These are phyloP conservation scores for Nematodospora valgi DNA, from an alignment of 805 yeast species.

Conservation along the genomic window DNA sequence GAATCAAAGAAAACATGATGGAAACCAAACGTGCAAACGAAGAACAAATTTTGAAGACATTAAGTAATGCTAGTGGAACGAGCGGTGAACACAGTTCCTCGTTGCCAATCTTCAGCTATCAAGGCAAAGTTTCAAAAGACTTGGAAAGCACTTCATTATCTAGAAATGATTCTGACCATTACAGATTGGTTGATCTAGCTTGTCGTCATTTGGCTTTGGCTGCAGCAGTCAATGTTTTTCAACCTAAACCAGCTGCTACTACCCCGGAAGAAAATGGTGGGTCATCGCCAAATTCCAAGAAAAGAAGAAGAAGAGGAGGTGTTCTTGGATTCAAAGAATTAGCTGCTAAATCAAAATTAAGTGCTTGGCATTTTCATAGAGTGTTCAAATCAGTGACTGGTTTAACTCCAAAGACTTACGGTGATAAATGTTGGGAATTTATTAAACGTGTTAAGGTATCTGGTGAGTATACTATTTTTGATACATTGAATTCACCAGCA, in stretches of 20 bases:
- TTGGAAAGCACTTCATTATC: constrained; percentile 27
- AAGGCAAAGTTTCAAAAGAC: constrained; percentile 23
- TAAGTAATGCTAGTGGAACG: constrained; percentile 10
- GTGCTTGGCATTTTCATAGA: constrained; percentile 93
- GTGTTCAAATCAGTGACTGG: constrained; percentile 86
- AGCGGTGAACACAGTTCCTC: constrained; percentile 19
- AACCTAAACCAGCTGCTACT: constrained; percentile 18
- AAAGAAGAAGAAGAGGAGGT: constrained; percentile 68
- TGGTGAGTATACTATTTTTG: constrained; percentile 12
- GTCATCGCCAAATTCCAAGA: constrained; percentile 14
- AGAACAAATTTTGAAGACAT: constrained; percentile 21
- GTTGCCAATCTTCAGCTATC: constrained; percentile 25
- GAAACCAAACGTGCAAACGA: constrained; percentile 22
- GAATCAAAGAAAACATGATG: constrained; percentile 35
- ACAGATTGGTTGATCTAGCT: constrained; percentile 68
- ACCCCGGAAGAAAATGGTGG: constrained; percentile 11
- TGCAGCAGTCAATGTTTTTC: constrained; percentile 50
- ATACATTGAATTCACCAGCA: constrained; percentile 5
- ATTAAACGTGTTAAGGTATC: constrained; percentile 34
- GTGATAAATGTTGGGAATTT: constrained; percentile 74
- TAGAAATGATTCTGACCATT: constrained; percentile 66
- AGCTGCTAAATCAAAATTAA: constrained; percentile 76
- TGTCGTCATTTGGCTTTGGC: constrained; percentile 82
- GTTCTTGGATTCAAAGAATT: constrained; percentile 81
- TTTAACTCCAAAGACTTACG: constrained; percentile 83